Base-by-base conservation (phyloP, 176 grass and related monocot species). In the Coix lacrymajobi region DNA sequence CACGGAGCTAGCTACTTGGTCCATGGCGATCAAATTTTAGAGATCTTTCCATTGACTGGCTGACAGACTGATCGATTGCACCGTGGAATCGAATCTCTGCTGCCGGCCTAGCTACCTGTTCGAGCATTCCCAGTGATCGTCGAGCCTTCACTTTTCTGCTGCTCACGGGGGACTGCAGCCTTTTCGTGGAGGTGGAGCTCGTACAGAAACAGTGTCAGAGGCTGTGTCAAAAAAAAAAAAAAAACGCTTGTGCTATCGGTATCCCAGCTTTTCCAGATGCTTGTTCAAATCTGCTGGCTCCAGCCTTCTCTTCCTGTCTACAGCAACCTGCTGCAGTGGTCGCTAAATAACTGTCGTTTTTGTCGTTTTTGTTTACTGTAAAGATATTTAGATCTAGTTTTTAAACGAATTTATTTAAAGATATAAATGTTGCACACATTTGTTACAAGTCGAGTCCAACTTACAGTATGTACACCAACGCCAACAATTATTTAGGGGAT, bases 221-320 rank as follows among this genome's bases (percentile, higher is more conserved):
- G 66, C 77, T 80, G 62, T 67, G 61, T 3, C 60, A n/a, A 51
- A 16, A n/a, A n/a, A n/a, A n/a, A n/a, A n/a, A n/a, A n/a, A n/a
- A n/a, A 40, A 9, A 31, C 28, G 37, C 30, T 64, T 78, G 4
- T 32, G 28, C 17, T 68, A 19, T 2, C 38, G 28, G 11, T 68
- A 19, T 2, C 38, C 40, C 69, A 71, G 43, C 78, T 81, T 81
- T 57, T 3, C 22, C 79, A 69, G 79, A 81, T 81, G 63, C 79
- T 81, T 81, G 64, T 20, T 81, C 64, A 69, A 56, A 81, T 56
- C 75, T 63, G 34, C 32, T 11, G 30, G 49, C 60, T 79, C 61
- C 61, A 34, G 61, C 77, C 61, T 34, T 49, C 32, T 66, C 58
- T 41, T 37, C 7, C 16, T 19, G 22, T 56, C 19, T 61, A 25